phyloP scores from a whole-genome alignment of 2,329 filamentous ascomycete species.

The Neonectria faginata region DNA sequence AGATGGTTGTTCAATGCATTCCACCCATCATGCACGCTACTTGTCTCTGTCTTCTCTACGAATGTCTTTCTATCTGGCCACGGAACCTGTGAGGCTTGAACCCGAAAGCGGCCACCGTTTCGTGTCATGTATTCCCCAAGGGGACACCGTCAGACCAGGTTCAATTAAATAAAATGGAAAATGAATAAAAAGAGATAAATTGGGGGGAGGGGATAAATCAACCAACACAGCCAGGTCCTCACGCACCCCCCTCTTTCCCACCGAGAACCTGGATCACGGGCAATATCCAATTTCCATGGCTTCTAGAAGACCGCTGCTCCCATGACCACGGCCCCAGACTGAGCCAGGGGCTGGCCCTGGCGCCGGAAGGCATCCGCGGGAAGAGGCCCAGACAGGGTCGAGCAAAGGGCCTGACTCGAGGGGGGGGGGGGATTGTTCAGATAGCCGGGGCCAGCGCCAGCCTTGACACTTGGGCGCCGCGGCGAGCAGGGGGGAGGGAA shows the following conservation, averaged over 20 bases:
- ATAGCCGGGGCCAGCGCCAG: slow-evolving; percentile 20
- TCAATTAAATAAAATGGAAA: slow-evolving; percentile 23
- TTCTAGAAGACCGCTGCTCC: slow-evolving; percentile 42
- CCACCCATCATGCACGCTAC: not conserved
- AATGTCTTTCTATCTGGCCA: not conserved
- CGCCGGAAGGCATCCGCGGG: slow-evolving; percentile 42
- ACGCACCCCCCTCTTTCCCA: slow-evolving; percentile 25
- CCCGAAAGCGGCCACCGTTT: slow-evolving; percentile 36
- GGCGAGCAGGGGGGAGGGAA: slow-evolving; percentile 15
- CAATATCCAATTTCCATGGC: slow-evolving; percentile 40
- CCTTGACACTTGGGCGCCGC: slow-evolving; percentile 28
- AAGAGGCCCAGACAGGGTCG: slow-evolving; percentile 6
- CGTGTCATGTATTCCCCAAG: slow-evolving; percentile 12
- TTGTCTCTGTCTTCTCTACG: not conserved
- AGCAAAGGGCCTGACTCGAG: slow-evolving; percentile 36
- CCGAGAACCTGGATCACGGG: slow-evolving; percentile 25
- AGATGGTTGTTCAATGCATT: not conserved
- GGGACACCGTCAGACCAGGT: slow-evolving; percentile 33
- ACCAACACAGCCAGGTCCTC: slow-evolving; percentile 9
- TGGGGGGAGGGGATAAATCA: slow-evolving; percentile 6
- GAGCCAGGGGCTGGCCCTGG: slow-evolving; percentile 34
- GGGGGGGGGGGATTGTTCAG: slow-evolving; percentile 19
- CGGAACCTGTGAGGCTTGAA: not conserved
- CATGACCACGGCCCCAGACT: slow-evolving; percentile 29
- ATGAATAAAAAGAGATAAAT: slow-evolving; percentile 31